Evolutionary conservation across 768 basidiomycete species (phyloP).

Genomic region (Cubamyces sp.): DNA sequence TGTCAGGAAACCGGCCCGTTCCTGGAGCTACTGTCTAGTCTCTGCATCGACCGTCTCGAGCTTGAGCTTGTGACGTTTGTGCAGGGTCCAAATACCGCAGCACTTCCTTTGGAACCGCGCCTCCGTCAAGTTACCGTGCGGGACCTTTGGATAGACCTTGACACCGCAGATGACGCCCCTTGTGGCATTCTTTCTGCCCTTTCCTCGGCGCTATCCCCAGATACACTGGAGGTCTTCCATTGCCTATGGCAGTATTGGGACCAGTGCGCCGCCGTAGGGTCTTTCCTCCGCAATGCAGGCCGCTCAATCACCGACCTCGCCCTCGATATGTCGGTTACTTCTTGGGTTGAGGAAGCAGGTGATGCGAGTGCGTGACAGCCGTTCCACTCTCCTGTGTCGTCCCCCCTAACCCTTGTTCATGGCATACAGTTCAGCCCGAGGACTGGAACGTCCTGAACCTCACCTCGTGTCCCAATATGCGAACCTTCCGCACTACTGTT

Average conservation of each 20-base stretch:
- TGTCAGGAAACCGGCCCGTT: slow-evolving; percentile 8
- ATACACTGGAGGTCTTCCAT: slow-evolving; percentile 3
- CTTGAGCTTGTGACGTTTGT: slow-evolving; percentile 15
- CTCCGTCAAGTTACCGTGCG: not conserved
- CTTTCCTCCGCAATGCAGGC: slow-evolving; percentile 5
- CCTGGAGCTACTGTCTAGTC: slow-evolving; percentile 6
- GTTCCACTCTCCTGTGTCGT: not conserved
- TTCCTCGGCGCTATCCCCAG: slow-evolving; percentile 2
- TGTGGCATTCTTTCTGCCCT: slow-evolving; percentile 6
- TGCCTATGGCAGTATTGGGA: slow-evolving; percentile 10
- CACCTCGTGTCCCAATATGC: not conserved
- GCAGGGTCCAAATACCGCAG: not conserved
- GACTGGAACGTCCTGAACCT: slow-evolving; percentile 6
- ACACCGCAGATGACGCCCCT: slow-evolving; percentile 8
- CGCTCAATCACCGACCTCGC: slow-evolving; percentile 2
- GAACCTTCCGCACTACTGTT: slow-evolving; percentile 11
- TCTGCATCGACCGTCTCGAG: slow-evolving; percentile 16
- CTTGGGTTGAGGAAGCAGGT: slow-evolving; percentile 11
- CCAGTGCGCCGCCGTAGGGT: not conserved
- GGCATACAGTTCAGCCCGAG: not conserved
- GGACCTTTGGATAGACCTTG: slow-evolving; percentile 11
- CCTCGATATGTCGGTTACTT: slow-evolving; percentile 7
- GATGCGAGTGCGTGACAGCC: slow-evolving; percentile 10
- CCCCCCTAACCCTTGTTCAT: not conserved
- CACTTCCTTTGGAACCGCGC: not conserved